These are phyloP conservation scores for Erodium trifolium DNA, from an alignment of 441 rosid genomes.

Conservation along the genomic window DNA sequence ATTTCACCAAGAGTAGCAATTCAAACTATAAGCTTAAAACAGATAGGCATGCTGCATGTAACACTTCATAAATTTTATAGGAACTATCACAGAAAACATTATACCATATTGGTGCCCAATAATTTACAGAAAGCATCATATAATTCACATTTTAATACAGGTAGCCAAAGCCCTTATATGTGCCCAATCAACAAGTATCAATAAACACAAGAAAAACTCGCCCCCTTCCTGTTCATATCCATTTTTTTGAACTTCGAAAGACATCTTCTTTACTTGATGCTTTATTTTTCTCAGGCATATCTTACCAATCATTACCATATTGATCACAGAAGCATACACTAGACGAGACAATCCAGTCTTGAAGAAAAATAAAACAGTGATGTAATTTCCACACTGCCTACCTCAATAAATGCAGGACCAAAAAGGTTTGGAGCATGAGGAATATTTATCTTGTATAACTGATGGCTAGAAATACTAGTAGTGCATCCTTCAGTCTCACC, in stretches of 20 bases:
- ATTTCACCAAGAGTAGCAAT: background rate
- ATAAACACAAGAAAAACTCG: background rate
- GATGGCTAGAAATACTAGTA: conserved; percentile 36
- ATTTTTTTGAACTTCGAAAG: background rate
- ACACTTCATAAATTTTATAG: background rate
- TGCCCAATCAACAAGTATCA: background rate
- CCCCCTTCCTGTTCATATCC: background rate
- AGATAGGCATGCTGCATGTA: background rate
- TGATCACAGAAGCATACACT: background rate
- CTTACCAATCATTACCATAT: background rate
- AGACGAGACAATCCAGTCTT: background rate
- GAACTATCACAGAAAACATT: too few relatives aligned
- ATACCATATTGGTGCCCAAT: too few relatives aligned
- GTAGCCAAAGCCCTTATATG: background rate
- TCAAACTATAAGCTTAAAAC: background rate
- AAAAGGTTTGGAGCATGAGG: conserved; percentile 39
- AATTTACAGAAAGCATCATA: too few relatives aligned
- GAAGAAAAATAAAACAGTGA: background rate
- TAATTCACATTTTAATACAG: background rate
- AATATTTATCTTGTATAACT: conserved; percentile 53
- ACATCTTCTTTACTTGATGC: background rate
- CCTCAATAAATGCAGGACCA: conserved; percentile 99
- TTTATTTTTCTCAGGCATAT: background rate
- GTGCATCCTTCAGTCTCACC: conserved; percentile 32
- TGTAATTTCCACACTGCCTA: conserved; percentile 18